Base-by-base conservation (phyloP, 163 green algal genomes). In the Scenedesmus sp. region DNA sequence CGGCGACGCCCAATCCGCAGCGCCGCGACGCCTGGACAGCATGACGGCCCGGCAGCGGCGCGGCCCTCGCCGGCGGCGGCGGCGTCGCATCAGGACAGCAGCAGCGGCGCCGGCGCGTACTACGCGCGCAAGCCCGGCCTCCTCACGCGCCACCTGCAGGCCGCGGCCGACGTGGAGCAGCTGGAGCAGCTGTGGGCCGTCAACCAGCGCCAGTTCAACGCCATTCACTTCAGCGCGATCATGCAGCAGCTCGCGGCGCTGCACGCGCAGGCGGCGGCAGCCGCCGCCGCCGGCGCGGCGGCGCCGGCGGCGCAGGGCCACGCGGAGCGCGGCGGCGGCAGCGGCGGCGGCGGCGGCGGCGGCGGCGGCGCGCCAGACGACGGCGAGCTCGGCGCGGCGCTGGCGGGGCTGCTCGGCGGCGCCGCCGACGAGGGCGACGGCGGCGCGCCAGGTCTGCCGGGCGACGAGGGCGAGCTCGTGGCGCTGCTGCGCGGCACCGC, bases 201-300 rank as follows among this genome's bases (percentile, higher is more conserved):
- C 29, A 50, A 75, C 48, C 17, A 33, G 28, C 2, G 29, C 29
- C 31, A 75, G 29, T 66, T 65, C 63, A 81, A 81, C 22, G 13
- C 74, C 2, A 36, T 70, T 6, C 74, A 81, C 48, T 60, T 81
- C 50, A 81, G 74, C 45, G 74, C 63, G 4, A 14, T 80, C 15
- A 71, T 70, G 57, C n/a, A 70, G 39, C 72, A 80, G 60, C 60
- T 80, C 14, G 39, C 36, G 5, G 18, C 50, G 2, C 51, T 81
- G 36, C 42, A 75, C 22, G 10, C 48, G 29, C 54, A 60, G 22
- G 13, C 48, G 63, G 48, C 28, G 6, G n/a, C 58, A 48, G 9
- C 64, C 47, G 47, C 45, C 60, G n/a, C 58, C n/a, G 34, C 26
- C 60, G 60, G 63, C 31, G 53, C 34, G 47, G 48, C 51, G 45